These are phyloP conservation scores for Chamaecrista fasciculata DNA, from an alignment of 306 rosid species.

Conservation along the genomic window DNA sequence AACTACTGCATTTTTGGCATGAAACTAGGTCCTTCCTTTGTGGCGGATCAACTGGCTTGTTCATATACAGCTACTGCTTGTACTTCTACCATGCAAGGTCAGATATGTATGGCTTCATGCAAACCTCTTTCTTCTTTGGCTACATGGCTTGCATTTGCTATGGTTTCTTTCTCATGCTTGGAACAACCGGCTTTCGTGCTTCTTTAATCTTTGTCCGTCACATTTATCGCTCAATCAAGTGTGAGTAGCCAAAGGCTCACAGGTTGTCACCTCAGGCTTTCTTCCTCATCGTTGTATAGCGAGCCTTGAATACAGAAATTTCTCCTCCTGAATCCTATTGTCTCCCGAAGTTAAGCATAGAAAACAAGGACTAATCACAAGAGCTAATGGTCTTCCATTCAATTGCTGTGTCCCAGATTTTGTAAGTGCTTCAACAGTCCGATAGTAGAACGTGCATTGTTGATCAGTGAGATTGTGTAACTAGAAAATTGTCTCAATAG, in stretches of 20 bases:
- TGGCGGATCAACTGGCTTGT: conserved; percentile 40
- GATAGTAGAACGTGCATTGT: not conserved
- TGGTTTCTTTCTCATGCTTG: conserved; percentile 37
- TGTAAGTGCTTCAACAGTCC: not conserved
- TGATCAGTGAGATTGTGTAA: not conserved
- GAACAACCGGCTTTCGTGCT: conserved; percentile 29
- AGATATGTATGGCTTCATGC: conserved; percentile 43
- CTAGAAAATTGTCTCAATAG: not conserved
- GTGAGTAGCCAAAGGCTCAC: conserved; percentile 19
- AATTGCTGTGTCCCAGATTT: not conserved
- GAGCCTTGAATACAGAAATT: not conserved
- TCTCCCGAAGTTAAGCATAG: not conserved
- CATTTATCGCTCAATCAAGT: conserved; percentile 34
- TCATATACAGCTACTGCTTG: conserved; percentile 37
- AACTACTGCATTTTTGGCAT: not conserved
- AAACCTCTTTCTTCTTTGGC: conserved; percentile 40
- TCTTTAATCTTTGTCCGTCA: conserved; percentile 33
- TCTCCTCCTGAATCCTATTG: not conserved
- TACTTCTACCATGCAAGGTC: conserved; percentile 34
- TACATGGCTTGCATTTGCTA: conserved; percentile 41
- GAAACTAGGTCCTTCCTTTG: conserved; percentile 37
- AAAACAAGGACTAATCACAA: not conserved
- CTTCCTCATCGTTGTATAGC: not conserved
- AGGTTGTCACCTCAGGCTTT: not conserved
- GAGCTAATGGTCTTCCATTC: not conserved